Conservation (phyloP, 176 grass and related monocot species). For the Carex cristatella region DNA sequence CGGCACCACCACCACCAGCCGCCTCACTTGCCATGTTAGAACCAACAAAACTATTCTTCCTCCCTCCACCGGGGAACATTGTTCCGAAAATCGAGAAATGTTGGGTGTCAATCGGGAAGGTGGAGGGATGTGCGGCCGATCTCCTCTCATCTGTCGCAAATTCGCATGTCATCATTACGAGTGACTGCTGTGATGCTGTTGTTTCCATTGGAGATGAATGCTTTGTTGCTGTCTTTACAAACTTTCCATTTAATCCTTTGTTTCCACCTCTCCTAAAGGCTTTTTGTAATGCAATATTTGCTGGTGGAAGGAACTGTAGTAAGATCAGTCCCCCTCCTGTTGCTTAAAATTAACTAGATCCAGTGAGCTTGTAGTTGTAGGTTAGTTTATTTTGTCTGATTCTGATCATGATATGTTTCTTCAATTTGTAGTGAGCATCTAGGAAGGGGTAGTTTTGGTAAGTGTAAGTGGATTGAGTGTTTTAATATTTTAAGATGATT, state of each 20-base stretch:
- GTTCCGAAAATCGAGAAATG: slow-evolving; percentile 4
- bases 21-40: background rate
- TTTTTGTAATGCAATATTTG: slow-evolving; percentile 7
- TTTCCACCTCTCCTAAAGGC: slow-evolving; percentile 14
- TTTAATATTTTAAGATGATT: background rate
- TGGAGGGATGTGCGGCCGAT: slow-evolving; percentile 20
- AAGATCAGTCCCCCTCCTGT: background rate
- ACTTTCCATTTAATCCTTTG: background rate
- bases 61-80: background rate
- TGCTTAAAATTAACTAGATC: background rate
- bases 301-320: background rate
- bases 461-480: background rate
- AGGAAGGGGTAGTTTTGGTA: background rate
- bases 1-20: background rate
- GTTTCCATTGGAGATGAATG: slow-evolving; percentile 1
- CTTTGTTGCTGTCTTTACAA: slow-evolving; percentile 10
- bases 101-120: background rate
- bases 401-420: background rate
- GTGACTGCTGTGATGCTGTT: slow-evolving; percentile 9
- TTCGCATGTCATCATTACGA: background rate
- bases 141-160: background rate
- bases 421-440: background rate
- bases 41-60: background rate
- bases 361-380: background rate
- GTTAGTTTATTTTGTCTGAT: background rate